Base-by-base conservation (phyloP, 805 yeast genomes). In the Zygosaccharomyces bailii region DNA sequence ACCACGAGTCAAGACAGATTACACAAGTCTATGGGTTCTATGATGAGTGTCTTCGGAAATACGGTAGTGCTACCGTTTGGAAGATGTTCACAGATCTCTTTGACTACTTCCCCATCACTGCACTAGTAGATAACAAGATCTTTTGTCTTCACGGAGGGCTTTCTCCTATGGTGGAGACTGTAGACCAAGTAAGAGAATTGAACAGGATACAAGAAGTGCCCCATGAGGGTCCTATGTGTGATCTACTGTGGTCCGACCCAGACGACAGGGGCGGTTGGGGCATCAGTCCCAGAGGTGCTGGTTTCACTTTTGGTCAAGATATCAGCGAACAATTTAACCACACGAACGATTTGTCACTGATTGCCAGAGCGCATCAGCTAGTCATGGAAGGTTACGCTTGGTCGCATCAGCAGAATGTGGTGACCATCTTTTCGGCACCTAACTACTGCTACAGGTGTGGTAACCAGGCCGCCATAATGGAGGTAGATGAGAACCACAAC, bases 221-320 rank as follows among this genome's bases (percentile, higher is more conserved):
- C 32, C 97, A 89, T 62, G 96, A 90, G 66, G 97, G 97, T 34
- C 95, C 96, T 51, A 88, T 90, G 96, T 90, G 96, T 70, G 97
- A 90, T 66, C 74, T 90, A 58, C 73, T 90, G 54, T 90, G 97
- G 97, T 86, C 96, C 3, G 97, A 90, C 67, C 97, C 97, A 21
- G 97, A 90, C 66, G 96, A 90, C 67, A 76, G 96, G 63, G 96
- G 96, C 56, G 96, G 96, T 58, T 90, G 97, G 97, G 96, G 96
- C 51, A 86, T 90, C 54, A 84, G 93, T 61, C 96, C 96, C 67
- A 81, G 97, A 79, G 96, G 96, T 74, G 97, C 97, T 50, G 97
- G 97, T 67, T 90, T 86, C 82, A 87, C 96, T 60, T 90, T 90
- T 78, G 97, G 97, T 57, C 95, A 84, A 70, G 96, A 90, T 72